phyloP scores from a whole-genome alignment of 257 asterid species.

The Handroanthus guayacan region DNA sequence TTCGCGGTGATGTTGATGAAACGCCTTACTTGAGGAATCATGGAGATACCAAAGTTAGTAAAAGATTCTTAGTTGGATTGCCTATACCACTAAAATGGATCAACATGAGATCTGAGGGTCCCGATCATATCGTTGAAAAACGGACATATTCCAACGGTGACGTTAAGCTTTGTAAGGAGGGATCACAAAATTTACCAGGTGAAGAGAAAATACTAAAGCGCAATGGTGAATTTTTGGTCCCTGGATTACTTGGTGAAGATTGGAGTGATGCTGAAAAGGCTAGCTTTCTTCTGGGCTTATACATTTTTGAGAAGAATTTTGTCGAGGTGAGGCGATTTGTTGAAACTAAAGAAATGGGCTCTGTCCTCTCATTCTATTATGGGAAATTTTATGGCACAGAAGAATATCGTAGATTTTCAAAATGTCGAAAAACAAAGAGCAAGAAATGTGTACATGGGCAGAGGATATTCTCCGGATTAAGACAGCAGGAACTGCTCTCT shows the following conservation, averaged over 20 bases:
- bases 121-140: slow-evolving; percentile 4
- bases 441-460: slow-evolving; percentile 62
- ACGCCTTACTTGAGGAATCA: slow-evolving; percentile 21
- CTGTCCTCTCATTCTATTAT: slow-evolving; percentile 61
- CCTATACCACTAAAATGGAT: slow-evolving; percentile 50
- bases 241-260: slow-evolving; percentile 45
- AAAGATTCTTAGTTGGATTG: slow-evolving; percentile 43
- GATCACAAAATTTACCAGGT: slow-evolving; percentile 25
- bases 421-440: slow-evolving; percentile 55
- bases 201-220: slow-evolving; percentile 33
- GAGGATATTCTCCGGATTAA: slow-evolving; percentile 71
- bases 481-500: slow-evolving; percentile 72
- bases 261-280: slow-evolving; percentile 68
- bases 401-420: slow-evolving; percentile 69
- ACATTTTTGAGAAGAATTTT: slow-evolving; percentile 69
- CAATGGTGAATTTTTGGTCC: slow-evolving; percentile 47
- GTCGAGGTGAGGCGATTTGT: slow-evolving; percentile 57
- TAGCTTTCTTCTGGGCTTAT: slow-evolving; percentile 64
- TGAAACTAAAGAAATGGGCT: slow-evolving; percentile 57
- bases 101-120: slow-evolving; percentile 18
- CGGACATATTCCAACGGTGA: slow-evolving; percentile 34
- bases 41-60: slow-evolving; percentile 20
- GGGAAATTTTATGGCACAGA: slow-evolving; percentile 63
- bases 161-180: slow-evolving; percentile 28
- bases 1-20: slow-evolving; percentile 28